phyloP scores from a whole-genome alignment of 306 rosid genomes.

The Glycine tomentella region DNA sequence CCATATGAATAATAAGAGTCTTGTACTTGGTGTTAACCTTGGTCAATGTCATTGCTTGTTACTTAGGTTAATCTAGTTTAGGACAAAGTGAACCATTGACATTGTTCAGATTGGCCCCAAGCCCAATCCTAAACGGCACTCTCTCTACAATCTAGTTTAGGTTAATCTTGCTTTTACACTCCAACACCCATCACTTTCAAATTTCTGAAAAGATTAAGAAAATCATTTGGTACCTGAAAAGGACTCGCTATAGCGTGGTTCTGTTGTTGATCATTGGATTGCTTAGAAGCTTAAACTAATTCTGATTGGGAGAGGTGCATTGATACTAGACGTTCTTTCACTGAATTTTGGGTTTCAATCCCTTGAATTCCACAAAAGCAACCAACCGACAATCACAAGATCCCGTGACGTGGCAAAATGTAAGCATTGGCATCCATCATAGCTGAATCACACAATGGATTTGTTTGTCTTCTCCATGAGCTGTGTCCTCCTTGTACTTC shows the following conservation, averaged over 20 bases:
- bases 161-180: not conserved
- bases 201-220: not conserved
- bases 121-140: not conserved
- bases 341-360: not conserved
- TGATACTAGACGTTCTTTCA: not conserved
- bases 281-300: not conserved
- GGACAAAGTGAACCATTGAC: not conserved
- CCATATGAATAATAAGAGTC: no score
- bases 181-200: constrained; percentile 1
- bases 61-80: not conserved
- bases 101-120: not conserved
- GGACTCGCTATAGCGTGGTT: not conserved
- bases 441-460: constrained; percentile 19
- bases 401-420: not conserved
- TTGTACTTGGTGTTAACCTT: not conserved
- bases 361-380: not conserved
- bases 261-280: constrained; percentile 9
- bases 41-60: not conserved
- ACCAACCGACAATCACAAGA: constrained; percentile 9
- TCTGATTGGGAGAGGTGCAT: not conserved
- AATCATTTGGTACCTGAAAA: not conserved
- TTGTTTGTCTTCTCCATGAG: constrained; percentile 13
- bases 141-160: not conserved
- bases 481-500: not conserved
- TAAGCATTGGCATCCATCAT: not conserved